Base-by-base conservation (phyloP, 805 yeast genomes). In the Ogataea nitratoaversa region DNA sequence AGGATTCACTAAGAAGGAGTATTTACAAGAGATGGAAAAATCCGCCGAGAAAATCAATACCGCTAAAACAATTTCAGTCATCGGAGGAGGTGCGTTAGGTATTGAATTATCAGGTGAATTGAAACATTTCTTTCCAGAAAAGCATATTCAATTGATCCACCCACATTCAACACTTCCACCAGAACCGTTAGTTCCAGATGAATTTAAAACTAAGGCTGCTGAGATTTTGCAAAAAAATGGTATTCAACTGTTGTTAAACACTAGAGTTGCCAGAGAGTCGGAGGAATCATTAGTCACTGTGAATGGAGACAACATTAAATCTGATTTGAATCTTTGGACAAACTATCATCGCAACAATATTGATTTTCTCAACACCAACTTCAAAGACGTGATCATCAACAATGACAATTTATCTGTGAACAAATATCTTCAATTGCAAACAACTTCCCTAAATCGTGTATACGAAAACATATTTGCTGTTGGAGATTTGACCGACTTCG, bases 21-120 rank as follows among this genome's bases (percentile, higher is more conserved):
- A 62, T 47, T 41, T 67, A 20, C 42, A 54, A 16, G 81, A 76
- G 47, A 74, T 76, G 77, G 36, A 42, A 4, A 20, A 47, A 49
- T 1, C 52, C 56, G n/a, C 63, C 76, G 35, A 54, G 52, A 13
- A 32, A 42, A 3, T 63, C 70, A 13, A 53, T n/a, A n/a, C n/a
- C n/a, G n/a, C n/a, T n/a, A n/a, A 68, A 8, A 55, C 62, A 5
- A 62, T 76, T n/a, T 66, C 72, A 5, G 58, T 70, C 9, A 66
- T 73, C 39, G 80, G 80, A 8, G 78, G 71, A 13, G 80, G 80
- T 17, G 74, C 78, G 1, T 55, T 72, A 18, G 79, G 79, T 2
- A 66, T 72, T 32, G 79, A 75, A 50, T 57, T 70, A 19, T 73
- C 76, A 1, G 75, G 70, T 23, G 79, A 75, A 41, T 56, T 75